Base-by-base conservation (phyloP, 140 eudicot genomes). In the Oenanthe javanica region DNA sequence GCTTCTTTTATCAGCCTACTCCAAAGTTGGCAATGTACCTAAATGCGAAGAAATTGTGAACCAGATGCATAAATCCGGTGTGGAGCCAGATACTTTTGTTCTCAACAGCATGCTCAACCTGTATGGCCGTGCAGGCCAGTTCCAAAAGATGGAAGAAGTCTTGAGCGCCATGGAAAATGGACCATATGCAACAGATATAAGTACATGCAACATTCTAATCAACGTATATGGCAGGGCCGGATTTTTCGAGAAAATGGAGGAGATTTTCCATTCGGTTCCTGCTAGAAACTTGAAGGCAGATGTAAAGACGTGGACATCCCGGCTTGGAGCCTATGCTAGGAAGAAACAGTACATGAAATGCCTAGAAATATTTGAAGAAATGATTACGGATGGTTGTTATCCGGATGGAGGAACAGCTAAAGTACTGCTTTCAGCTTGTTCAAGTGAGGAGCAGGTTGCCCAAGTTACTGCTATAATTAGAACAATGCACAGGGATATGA, bases 341-440 rank as follows among this genome's bases (percentile, higher is more conserved):
- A 94, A 94, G 89, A 91, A 94, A 83, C 93, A 80, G 40, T 94
- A 90, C 86, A 83, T 77, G 19, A 85, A 76, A 79, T 94, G 98
- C 76, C 55, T 91, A 36, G 91, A 90, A 76, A 91, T 94, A 40
- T 93, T 94, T 18, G 98, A 94, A 82, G 96, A 90, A 79, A 94
- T 94, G 98, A 90, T 94, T 16, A 88, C 72, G 5, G 88, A 84
- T 85, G 97, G 97, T 36, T 91, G 97, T 85, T 94, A 88, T 81
- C 98, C 98, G 3, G 98, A 94, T 78, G 97, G 98, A 36, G 97
- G 98, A 70, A 91, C 98, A 13, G 97, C 94, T 7, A 87, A 89
- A 84, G 97, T 94, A 75, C 93, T 94, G 66, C 90, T 94, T 52
- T 84, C 93, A 6, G 87, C 98, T 64, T 94, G 98, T 84, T 90